phyloP scores from a whole-genome alignment of 441 rosid species.

The Eutrema salsugineum region DNA sequence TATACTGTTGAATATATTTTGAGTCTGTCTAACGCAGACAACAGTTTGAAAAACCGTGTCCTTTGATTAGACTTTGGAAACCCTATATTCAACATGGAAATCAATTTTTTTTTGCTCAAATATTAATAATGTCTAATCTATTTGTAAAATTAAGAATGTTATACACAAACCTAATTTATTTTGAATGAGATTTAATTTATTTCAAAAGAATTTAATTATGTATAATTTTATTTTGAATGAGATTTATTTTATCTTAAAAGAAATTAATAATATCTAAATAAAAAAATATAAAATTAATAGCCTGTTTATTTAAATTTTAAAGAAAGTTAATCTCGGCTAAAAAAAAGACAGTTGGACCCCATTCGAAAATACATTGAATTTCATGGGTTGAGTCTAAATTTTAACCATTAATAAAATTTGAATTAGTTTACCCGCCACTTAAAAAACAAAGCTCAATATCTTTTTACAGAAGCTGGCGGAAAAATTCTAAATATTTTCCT shows the following conservation, averaged over 20 bases:
- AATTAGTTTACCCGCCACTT: slow-evolving; percentile 5
- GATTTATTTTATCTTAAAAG: too few relatives aligned
- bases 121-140: too few relatives aligned
- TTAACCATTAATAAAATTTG: neutral
- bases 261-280: too few relatives aligned
- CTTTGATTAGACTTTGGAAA: neutral
- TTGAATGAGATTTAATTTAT: neutral
- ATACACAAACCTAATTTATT: too few relatives aligned
- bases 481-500: slow-evolving; percentile 14
- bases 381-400: slow-evolving; percentile 18
- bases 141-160: too few relatives aligned
- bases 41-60: neutral
- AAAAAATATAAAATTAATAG: too few relatives aligned
- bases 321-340: too few relatives aligned
- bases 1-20: neutral
- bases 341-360: slow-evolving; percentile 4
- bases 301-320: too few relatives aligned
- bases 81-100: neutral
- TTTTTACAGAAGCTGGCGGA: slow-evolving; percentile 18
- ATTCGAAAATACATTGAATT: neutral
- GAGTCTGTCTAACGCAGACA: neutral
- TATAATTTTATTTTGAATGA: too few relatives aligned
- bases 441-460: neutral
- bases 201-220: too few relatives aligned
- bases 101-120: neutral